These are phyloP conservation scores for Recurvomyces mirabilis DNA, from an alignment of 495 filamentous ascomycete species.

Conservation along the genomic window DNA sequence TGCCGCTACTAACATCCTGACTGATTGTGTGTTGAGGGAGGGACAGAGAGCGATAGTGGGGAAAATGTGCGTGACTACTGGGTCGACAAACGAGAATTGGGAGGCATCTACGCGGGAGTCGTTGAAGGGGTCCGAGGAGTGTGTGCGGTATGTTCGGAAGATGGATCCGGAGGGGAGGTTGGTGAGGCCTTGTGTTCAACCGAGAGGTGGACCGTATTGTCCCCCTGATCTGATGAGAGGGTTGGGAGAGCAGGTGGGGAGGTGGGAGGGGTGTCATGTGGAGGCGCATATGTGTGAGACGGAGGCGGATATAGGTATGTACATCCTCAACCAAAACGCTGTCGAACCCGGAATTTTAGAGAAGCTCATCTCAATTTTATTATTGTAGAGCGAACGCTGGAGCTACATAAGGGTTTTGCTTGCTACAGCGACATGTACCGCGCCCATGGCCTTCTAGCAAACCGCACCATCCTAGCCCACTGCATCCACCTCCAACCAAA, in stretches of 20 bases:
- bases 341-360: too few relatives aligned
- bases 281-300: slow-evolving; percentile 14
- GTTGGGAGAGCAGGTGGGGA: not conserved
- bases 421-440: slow-evolving; percentile 12
- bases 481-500: slow-evolving; percentile 9
- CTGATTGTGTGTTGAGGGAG: not conserved
- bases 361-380: too few relatives aligned
- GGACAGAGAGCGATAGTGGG: slow-evolving; percentile 11
- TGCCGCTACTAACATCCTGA: slow-evolving; percentile 10
- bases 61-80: slow-evolving; percentile 5
- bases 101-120: slow-evolving; percentile 3
- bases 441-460: not conserved
- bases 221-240: slow-evolving; percentile 10
- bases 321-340: not conserved
- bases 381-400: slow-evolving; percentile 7
- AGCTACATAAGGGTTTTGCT: not conserved
- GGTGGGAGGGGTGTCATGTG: slow-evolving; percentile 1
- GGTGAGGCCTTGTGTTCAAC: slow-evolving; percentile 5
- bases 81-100: slow-evolving; percentile 10
- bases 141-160: slow-evolving; percentile 1
- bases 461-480: slow-evolving; percentile 5
- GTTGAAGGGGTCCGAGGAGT: slow-evolving; percentile 1
- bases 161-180: slow-evolving; percentile 1
- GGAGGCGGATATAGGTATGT: slow-evolving; percentile 6
- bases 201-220: slow-evolving; percentile 9